These are phyloP conservation scores for Candida gorgasii DNA, from an alignment of 805 yeast genomes.

Conservation along the genomic window DNA sequence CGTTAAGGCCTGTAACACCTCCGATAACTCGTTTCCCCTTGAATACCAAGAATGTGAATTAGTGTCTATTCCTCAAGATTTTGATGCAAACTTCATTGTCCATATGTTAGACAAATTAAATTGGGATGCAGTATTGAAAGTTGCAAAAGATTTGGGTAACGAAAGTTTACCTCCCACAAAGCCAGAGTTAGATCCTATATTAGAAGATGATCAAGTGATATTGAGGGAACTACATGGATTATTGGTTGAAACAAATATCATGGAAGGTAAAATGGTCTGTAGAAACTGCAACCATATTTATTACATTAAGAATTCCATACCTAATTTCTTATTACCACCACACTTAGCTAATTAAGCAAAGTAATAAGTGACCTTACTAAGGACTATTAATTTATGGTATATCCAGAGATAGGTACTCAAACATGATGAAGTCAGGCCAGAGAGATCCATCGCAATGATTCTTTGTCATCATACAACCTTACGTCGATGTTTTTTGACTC, in stretches of 20 bases:
- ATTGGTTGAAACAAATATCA: constrained; percentile 80
- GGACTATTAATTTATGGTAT: not conserved
- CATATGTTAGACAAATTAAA: constrained; percentile 80
- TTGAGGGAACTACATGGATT: constrained; percentile 75
- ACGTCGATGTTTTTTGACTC: too few relatives aligned
- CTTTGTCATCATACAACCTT: too few relatives aligned
- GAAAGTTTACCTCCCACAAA: constrained; percentile 56
- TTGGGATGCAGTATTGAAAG: constrained; percentile 81
- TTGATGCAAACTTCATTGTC: constrained; percentile 74
- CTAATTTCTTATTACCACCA: constrained; percentile 92
- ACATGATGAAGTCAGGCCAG: too few relatives aligned
- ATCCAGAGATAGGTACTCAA: too few relatives aligned
- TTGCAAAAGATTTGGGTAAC: constrained; percentile 72
- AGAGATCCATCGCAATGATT: too few relatives aligned
- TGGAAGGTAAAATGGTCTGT: constrained; percentile 89
- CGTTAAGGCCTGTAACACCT: constrained; percentile 72
- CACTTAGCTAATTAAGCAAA: constrained; percentile 48
- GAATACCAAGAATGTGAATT: constrained; percentile 66
- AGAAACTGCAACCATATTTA: constrained; percentile 83
- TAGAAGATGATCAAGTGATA: constrained; percentile 53
- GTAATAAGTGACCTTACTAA: not conserved
- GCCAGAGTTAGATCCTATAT: constrained; percentile 59
- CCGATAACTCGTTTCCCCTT: constrained; percentile 80
- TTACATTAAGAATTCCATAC: constrained; percentile 88
- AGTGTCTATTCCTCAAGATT: constrained; percentile 77